Evolutionary conservation across 2,329 filamentous ascomycete species (phyloP), one percentile per base, ranked within the genome.

Genomic region (Botrytis squamosa): DNA sequence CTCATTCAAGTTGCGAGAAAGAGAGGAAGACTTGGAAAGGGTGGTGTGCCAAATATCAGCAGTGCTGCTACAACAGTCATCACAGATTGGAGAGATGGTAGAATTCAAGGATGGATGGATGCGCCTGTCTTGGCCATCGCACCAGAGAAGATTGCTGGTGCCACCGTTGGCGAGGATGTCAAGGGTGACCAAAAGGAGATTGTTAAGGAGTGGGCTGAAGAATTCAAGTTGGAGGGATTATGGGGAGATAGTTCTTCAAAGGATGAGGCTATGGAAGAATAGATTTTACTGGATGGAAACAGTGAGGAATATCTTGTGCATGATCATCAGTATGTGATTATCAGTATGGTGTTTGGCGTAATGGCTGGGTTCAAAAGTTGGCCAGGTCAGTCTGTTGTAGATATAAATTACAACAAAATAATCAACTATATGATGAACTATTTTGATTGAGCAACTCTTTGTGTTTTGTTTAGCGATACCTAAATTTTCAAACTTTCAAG

Each of bases 21-120:
- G 86, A 89, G 96, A 75, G 96, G 96, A 71, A 88, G 96, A 73
- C 86, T 99, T 25, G 94, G 95, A 69, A 92, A 92, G 78, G 95
- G 95, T 33, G 96, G 96, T 75, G 88, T 98, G 25, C 96, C 96
- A 62, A 99, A 98, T 83, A 83, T 98, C 74, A 87, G 90, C 77
- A 91, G 92, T 71, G 95, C 96, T 12, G 96, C 95, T 76, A 95
- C 96, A 88, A 92, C 93, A 0, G 95, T 99, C 73, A 90, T 99
- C 74, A 96, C 91, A n/a, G 96, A 99, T 85, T 97, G 96, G 93
- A 89, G 96, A 78, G 95, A 98, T 82, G 95, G 95, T 40, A 90
- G 96, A 70, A 97, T 99, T 79, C 94, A 97, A 83, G 95, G 95
- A 73, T 97, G 95, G 95, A 89, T 91, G 66, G 92, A 94, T 78